phyloP scores from a whole-genome alignment of 2,329 filamentous ascomycete species.

The Epichloe amarillans region DNA sequence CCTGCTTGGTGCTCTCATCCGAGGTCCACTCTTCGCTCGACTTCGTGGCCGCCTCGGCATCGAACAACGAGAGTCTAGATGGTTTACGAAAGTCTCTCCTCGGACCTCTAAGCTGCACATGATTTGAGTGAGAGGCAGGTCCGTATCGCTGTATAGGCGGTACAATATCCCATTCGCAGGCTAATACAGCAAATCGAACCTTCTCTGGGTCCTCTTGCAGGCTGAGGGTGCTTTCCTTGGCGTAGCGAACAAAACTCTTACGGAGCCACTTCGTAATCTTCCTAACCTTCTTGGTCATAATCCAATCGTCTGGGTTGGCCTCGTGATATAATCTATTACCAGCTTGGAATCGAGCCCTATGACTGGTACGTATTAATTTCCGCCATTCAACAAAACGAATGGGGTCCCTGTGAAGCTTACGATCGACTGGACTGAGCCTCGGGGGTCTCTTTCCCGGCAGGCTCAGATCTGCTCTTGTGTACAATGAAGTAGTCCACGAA shows the following conservation, averaged over 20 bases:
- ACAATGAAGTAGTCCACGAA: slow-evolving; percentile 31
- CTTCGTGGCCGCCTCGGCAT: not conserved
- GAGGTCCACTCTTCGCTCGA: not conserved
- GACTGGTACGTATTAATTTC: not conserved
- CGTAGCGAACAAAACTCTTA: slow-evolving; percentile 23
- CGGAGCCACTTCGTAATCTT: slow-evolving; percentile 26
- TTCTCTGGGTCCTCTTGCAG: slow-evolving; percentile 19
- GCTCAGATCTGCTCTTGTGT: slow-evolving; percentile 11
- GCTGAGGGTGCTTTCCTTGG: slow-evolving; percentile 19
- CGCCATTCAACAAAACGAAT: too few species aligned
- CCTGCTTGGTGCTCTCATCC: not conserved
- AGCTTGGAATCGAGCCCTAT: slow-evolving; percentile 3
- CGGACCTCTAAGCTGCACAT: not conserved
- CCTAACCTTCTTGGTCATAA: slow-evolving; percentile 21
- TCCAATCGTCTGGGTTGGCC: slow-evolving; percentile 21
- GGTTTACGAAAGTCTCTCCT: not conserved
- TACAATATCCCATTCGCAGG: slow-evolving; percentile 25
- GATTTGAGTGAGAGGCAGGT: not conserved
- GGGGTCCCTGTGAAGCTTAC: not conserved
- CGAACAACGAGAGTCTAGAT: not conserved
- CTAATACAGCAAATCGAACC: slow-evolving; percentile 28
- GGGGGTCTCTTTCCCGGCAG: not conserved
- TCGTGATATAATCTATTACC: slow-evolving; percentile 18
- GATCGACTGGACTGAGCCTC: not conserved
- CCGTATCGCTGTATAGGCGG: not conserved